Evolutionary conservation across 768 basidiomycete genomes (phyloP).

Genomic region (Dentipellis sp.): DNA sequence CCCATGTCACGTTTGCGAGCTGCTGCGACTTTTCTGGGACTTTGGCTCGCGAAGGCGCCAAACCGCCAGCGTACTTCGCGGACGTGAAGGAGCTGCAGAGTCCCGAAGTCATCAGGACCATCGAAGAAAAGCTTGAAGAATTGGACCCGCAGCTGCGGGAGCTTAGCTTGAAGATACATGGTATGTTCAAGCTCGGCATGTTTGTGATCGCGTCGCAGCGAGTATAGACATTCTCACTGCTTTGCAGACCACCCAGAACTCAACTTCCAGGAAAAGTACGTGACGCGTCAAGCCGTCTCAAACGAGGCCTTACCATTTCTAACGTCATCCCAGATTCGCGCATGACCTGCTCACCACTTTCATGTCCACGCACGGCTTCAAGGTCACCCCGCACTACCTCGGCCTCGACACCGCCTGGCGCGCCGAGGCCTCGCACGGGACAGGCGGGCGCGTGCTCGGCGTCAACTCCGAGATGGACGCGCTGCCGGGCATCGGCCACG

Average conservation of each 20-base stretch:
- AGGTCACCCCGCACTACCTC: slow-evolving; percentile 62
- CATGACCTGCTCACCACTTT: slow-evolving; percentile 61
- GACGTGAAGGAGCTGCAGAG: too few species aligned
- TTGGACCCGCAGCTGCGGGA: slow-evolving; percentile 45
- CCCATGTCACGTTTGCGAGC: slow-evolving; percentile 9
- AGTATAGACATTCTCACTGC: not conserved
- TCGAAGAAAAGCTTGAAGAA: slow-evolving; percentile 44
- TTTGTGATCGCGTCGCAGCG: not conserved
- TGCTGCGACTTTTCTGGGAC: slow-evolving; percentile 11
- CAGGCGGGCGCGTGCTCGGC: slow-evolving; percentile 57
- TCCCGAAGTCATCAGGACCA: slow-evolving; percentile 37
- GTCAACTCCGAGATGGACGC: slow-evolving; percentile 75
- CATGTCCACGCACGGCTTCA: slow-evolving; percentile 60
- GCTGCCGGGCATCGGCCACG: slow-evolving; percentile 47
- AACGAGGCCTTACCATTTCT: not conserved
- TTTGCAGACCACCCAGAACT: slow-evolving; percentile 54
- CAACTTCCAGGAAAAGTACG: slow-evolving; percentile 55
- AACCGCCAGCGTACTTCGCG: slow-evolving; percentile 15
- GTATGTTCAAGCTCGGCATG: slow-evolving; percentile 28
- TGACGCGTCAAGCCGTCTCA: slow-evolving; percentile 1
- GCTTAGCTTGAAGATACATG: slow-evolving; percentile 64
- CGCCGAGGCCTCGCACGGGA: slow-evolving; percentile 55
- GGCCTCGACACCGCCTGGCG: slow-evolving; percentile 71
- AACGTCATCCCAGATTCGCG: slow-evolving; percentile 41
- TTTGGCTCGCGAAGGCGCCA: not conserved